Evolutionary conservation across 2,329 filamentous ascomycete genomes (phyloP), one percentile per base, ranked within the genome.

Genomic region (Penicillium sclerotiorum): DNA sequence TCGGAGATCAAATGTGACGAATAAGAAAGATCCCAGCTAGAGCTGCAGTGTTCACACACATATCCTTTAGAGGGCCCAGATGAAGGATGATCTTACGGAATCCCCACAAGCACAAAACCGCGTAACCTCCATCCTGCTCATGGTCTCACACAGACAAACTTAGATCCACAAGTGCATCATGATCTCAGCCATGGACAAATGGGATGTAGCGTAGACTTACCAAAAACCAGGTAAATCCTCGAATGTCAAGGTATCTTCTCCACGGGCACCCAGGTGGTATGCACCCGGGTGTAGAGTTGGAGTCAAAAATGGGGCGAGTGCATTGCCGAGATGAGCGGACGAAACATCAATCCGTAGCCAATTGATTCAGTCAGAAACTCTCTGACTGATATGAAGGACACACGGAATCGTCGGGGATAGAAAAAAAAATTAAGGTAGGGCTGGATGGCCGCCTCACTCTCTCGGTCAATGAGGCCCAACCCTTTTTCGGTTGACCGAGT

Each of bases 391-490:
- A 32, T 33, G 41, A 17, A 49, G 38, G 28, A 45, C 53, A 50
- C 52, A 53, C 59, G 59, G 58, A 61, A 55, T 46, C 38, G 46
- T 55, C 56, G 50, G 57, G 55, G 42, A 30, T 23, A 30, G 42
- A 36, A 45, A 32, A 53, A 57, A 55, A 59, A 54, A 28, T 9
- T 9, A 4, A 8, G 25, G 25, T 28, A 43, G n/a, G n/a, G n/a
- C n/a, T 40, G 44, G 37, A 22, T 41, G 32, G 15, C 32, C 65
- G 67, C 67, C 67, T 69, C 67, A 69, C 67, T 69, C 55, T 61
- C 64, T 61, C 52, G 44, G 37, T 48, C 47, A 51, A 60, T 49
- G 54, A 61, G 44, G 55, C 56, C 64, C 66, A 68, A 69, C 62
- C 61, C 56, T 61, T 66, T 63, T 39, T 25, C 22, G 15, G 7